These are phyloP conservation scores for Chalaropsis thielavioides DNA, from an alignment of 2,329 filamentous ascomycete genomes.

Conservation along the genomic window DNA sequence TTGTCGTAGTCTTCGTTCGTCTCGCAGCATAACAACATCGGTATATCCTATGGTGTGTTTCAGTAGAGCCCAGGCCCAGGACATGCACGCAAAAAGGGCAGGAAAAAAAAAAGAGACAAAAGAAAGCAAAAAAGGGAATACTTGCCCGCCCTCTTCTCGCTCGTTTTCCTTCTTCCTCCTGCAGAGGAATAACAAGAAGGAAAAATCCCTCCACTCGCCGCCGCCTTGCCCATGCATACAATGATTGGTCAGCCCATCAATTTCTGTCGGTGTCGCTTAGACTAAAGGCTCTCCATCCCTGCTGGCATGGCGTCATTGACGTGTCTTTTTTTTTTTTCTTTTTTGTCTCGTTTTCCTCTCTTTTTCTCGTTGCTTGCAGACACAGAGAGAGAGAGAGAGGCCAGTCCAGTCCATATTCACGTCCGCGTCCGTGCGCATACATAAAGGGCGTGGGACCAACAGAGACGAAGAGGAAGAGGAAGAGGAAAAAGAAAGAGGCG, in stretches of 20 bases:
- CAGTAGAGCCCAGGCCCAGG: no score
- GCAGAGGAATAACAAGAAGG: not conserved
- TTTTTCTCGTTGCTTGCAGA: not conserved
- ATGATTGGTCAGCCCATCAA: not conserved
- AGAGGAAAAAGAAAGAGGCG: not conserved
- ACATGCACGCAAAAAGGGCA: no score
- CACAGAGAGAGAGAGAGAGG: no score
- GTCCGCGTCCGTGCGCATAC: not conserved
- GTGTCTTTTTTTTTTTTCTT: not conserved
- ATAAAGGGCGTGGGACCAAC: not conserved
- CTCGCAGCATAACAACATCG: no score
- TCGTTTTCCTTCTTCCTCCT: no score
- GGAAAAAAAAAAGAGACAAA: not conserved
- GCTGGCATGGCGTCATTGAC: constrained; percentile 9
- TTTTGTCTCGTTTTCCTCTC: not conserved
- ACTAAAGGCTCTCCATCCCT: constrained; percentile 1
- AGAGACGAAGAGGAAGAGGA: not conserved
- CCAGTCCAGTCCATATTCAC: no score
- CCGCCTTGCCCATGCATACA: not conserved
- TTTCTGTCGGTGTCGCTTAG: not conserved
- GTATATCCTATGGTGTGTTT: no score
- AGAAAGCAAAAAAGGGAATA: not conserved
- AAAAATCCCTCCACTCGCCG: not conserved
- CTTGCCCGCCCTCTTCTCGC: no score
- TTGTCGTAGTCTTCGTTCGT: no score